These are phyloP conservation scores for Candida pseudofarinosa DNA, from an alignment of 805 yeast species.

Conservation along the genomic window DNA sequence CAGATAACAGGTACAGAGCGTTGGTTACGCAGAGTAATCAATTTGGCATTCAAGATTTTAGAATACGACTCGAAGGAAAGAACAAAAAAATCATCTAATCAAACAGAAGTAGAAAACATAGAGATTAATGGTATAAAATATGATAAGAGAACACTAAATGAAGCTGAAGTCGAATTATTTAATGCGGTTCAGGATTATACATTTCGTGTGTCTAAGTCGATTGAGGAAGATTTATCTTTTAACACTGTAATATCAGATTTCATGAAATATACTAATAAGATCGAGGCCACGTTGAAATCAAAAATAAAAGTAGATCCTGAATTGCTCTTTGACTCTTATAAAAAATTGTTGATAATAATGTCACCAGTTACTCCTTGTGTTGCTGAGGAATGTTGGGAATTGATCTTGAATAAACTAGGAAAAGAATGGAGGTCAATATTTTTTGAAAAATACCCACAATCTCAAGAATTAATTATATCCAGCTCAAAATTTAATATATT, in stretches of 20 bases:
- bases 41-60: slow-evolving; percentile 17
- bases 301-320: slow-evolving; percentile 27
- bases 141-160: slow-evolving; percentile 24
- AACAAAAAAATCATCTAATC: not conserved
- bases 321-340: slow-evolving; percentile 46
- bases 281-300: slow-evolving; percentile 37
- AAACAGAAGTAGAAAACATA: slow-evolving; percentile 9
- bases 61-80: not conserved
- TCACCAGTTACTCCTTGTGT: slow-evolving; percentile 81
- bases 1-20: slow-evolving; percentile 85
- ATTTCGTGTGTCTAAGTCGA: slow-evolving; percentile 52
- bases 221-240: slow-evolving; percentile 55
- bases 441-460: slow-evolving; percentile 61
- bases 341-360: slow-evolving; percentile 56
- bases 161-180: slow-evolving; percentile 52
- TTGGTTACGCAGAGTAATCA: slow-evolving; percentile 67
- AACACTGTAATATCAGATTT: slow-evolving; percentile 87
- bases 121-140: slow-evolving; percentile 15
- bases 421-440: slow-evolving; percentile 48
- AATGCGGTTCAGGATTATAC: slow-evolving; percentile 51
- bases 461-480: slow-evolving; percentile 38
- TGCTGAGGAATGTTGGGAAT: slow-evolving; percentile 80
- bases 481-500: slow-evolving; percentile 51
- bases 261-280: slow-evolving; percentile 70
- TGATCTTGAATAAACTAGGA: slow-evolving; percentile 23